Percentiles rank a stretch among this genome's conserved stretches.
These are phyloP conservation scores for Toxicodendron radicans DNA, from an alignment of 345 rosid genomes.

Conservation along the genomic window DNA sequence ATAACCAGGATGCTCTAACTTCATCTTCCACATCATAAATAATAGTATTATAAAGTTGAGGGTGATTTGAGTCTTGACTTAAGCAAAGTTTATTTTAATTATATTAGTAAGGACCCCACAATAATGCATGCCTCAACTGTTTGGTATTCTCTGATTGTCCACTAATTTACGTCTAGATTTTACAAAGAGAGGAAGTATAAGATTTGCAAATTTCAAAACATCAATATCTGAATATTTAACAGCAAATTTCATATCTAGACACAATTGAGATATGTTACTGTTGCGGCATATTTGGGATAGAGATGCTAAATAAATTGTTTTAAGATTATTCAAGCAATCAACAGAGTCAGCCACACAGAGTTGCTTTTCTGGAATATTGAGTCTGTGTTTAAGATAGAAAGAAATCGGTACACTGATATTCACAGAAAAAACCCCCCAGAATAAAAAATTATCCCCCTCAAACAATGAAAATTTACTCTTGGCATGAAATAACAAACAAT, in stretches of 20 bases:
- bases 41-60: conserved; percentile 30
- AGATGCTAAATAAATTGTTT: conserved; percentile 12
- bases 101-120: conserved; percentile 22
- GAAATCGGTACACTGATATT: too few relatives aligned
- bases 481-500: not conserved
- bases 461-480: not conserved
- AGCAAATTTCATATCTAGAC: conserved; percentile 9
- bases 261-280: conserved; percentile 12
- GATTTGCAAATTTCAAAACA: conserved; percentile 8
- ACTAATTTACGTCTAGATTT: conserved; percentile 22
- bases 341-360: not conserved
- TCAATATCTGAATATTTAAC: not conserved
- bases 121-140: conserved; percentile 24
- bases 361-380: not conserved
- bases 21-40: conserved; percentile 25
- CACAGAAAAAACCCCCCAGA: not conserved
- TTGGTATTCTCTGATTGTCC: conserved; percentile 27
- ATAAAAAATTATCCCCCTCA: not conserved
- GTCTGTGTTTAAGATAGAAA: not conserved
- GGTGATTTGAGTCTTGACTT: conserved; percentile 39
- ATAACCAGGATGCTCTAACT: conserved; percentile 25
- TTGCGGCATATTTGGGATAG: not conserved
- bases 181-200: conserved; percentile 8
- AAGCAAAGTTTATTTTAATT: conserved; percentile 29
- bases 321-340: conserved; percentile 12